Conservation (phyloP, 495 filamentous ascomycete species). For the Podospora pseudopauciseta region DNA sequence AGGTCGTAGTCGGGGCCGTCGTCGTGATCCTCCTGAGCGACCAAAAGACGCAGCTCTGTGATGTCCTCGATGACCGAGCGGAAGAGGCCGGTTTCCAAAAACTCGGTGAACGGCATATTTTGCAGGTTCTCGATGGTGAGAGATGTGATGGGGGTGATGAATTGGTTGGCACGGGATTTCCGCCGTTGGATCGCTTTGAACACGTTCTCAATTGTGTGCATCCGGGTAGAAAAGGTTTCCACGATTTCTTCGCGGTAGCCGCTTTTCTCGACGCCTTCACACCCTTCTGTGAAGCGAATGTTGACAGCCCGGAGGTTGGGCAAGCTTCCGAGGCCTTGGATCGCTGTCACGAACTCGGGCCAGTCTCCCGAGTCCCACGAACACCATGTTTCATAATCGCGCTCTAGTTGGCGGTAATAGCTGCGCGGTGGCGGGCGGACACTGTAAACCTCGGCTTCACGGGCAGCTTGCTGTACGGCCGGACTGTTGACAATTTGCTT, state of each 20-base stretch:
- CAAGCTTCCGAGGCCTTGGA: background rate
- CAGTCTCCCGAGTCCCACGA: background rate
- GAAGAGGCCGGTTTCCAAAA: slow-evolving; percentile 8
- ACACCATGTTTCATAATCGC: background rate
- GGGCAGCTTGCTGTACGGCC: background rate
- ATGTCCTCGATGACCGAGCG: slow-evolving; percentile 8
- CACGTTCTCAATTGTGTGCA: slow-evolving; percentile 6
- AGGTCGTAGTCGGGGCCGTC: background rate
- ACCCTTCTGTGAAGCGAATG: slow-evolving; percentile 8
- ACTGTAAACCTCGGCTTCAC: slow-evolving; percentile 7
- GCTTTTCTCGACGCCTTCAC: background rate
- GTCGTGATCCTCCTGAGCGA: background rate
- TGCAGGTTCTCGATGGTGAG: slow-evolving; percentile 10
- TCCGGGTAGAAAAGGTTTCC: background rate
- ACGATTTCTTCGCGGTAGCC: background rate
- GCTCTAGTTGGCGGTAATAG: background rate
- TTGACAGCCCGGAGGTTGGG: slow-evolving; percentile 13
- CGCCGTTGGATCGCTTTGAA: slow-evolving; percentile 4
- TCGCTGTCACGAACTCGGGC: slow-evolving; percentile 4
- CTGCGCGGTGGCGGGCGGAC: background rate
- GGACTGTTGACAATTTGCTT: background rate
- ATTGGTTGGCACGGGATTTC: background rate
- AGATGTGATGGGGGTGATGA: slow-evolving; percentile 5
- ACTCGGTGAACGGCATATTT: slow-evolving; percentile 9
- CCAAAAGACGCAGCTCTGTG: slow-evolving; percentile 8